Evolutionary conservation across 140 eudicot genomes (phyloP), one percentile per base, ranked within the genome.

Genomic region (Cichorium intybus): DNA sequence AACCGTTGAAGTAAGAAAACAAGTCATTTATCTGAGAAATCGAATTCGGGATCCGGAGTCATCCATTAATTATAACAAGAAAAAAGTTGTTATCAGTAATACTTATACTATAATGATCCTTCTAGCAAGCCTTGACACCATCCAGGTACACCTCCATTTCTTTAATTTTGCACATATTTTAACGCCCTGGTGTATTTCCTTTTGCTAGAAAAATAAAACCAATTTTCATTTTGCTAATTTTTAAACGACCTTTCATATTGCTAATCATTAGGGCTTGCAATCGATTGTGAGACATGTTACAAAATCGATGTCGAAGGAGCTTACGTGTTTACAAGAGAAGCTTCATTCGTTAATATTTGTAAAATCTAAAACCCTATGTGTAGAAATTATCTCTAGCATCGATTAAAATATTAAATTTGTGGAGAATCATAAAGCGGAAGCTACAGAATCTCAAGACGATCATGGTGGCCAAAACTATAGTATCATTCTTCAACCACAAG

Each of bases 261-360:
- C 3, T 57, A 61, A 52, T 60, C 56, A 5, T 39, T 84, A 90
- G 97, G 97, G 95, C 8, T 24, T 90, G 75, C 95, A 84, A 52
- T 73, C 80, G 0, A 54, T 71, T 26, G 53, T 82, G 14, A 68
- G 97, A 45, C 94, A 82, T 11, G 29, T 76, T 27, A 84, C 96
- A 29, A 87, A 85, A 76, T 78, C 83, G 6, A 94, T 87, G 18
- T 95, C 92, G 3, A 90, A 77, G 75, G 97, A 82, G 72, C 92
- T 90, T 29, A 84, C 82, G 23, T 62, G 72, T 28, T 76, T 90
- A 61, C 97, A 87, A 65, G 97, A 90, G 86, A 73, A 74, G 67
- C 82, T 90, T 2, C 96, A 90, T 72, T 49, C 78, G 7, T 10
- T 90, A 26, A 34, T 47, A 20, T 49, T 4, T 5, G 53, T 65